Evolutionary conservation across 768 basidiomycete genomes (phyloP).

Genomic region (Amanita subjunquillea): DNA sequence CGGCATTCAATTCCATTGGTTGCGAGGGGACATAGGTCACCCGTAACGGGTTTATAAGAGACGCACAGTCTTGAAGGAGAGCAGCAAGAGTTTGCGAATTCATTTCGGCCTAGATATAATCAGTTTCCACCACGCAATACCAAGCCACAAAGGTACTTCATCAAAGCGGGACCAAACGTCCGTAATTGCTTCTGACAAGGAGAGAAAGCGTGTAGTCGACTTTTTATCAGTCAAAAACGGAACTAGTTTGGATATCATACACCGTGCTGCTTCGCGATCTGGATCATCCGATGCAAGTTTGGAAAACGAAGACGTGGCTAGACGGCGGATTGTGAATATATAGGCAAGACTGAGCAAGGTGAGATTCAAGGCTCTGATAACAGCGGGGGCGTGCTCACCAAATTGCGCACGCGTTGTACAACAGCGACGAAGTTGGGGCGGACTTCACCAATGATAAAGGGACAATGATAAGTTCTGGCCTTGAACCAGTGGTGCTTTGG

Average conservation of each 20-base stretch:
- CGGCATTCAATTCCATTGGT: constrained; percentile 9
- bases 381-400: constrained; percentile 36
- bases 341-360: constrained; percentile 48
- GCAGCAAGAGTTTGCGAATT: constrained; percentile 35
- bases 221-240: constrained; percentile 58
- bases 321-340: constrained; percentile 50
- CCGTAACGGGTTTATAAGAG: constrained; percentile 40
- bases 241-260: constrained; percentile 37
- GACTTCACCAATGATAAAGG: constrained; percentile 34
- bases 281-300: constrained; percentile 24
- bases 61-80: constrained; percentile 45
- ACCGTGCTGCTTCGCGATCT: constrained; percentile 36
- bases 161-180: constrained; percentile 60
- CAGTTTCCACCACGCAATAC: background rate
- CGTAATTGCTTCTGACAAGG: constrained; percentile 41
- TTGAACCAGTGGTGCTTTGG: constrained; percentile 19
- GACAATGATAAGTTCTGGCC: constrained; percentile 34
- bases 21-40: constrained; percentile 16
- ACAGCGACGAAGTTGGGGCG: constrained; percentile 28
- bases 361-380: background rate
- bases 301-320: constrained; percentile 50
- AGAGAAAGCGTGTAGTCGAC: constrained; percentile 42
- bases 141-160: constrained; percentile 24
- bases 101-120: constrained; percentile 20
- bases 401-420: constrained; percentile 63